Conservation (phyloP, 179 eudicot species). For the Carnegiea gigantea region DNA sequence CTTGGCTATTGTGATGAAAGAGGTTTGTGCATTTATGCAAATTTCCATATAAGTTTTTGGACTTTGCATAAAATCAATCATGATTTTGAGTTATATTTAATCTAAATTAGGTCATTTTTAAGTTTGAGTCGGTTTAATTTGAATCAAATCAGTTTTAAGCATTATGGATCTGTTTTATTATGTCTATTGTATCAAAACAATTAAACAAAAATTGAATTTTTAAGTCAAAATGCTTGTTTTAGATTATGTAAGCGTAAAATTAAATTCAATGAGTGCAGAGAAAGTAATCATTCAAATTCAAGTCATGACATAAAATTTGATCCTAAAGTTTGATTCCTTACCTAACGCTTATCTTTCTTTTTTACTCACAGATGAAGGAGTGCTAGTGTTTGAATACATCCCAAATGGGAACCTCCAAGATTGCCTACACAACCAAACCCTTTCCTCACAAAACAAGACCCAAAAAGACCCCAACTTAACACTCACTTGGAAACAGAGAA, state of each 20-base stretch:
- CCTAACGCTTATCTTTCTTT: not conserved
- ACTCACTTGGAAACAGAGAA: slow-evolving; percentile 64
- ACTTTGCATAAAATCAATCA: not conserved
- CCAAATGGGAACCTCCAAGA: slow-evolving; percentile 66
- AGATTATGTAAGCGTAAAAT: not conserved
- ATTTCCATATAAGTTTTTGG: not conserved
- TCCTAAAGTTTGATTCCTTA: no score
- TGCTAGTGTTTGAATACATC: slow-evolving; percentile 57
- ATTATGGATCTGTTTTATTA: not conserved
- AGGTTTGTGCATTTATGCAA: slow-evolving; percentile 33
- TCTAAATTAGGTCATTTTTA: not conserved
- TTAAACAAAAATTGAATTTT: not conserved
- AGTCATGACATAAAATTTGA: not conserved
- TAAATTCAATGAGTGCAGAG: not conserved
- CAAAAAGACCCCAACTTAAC: not conserved
- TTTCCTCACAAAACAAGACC: not conserved
- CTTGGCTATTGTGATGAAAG: slow-evolving; percentile 53
- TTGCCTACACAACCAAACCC: slow-evolving; percentile 36
- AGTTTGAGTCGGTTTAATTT: not conserved
- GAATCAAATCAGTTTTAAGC: not conserved
- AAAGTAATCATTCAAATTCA: not conserved
- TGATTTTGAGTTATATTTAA: not conserved
- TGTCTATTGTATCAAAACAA: no score
- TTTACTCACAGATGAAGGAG: slow-evolving; percentile 54
- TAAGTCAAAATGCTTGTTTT: not conserved